Conservation (phyloP, 768 basidiomycete genomes). For the Auricularia sp. region DNA sequence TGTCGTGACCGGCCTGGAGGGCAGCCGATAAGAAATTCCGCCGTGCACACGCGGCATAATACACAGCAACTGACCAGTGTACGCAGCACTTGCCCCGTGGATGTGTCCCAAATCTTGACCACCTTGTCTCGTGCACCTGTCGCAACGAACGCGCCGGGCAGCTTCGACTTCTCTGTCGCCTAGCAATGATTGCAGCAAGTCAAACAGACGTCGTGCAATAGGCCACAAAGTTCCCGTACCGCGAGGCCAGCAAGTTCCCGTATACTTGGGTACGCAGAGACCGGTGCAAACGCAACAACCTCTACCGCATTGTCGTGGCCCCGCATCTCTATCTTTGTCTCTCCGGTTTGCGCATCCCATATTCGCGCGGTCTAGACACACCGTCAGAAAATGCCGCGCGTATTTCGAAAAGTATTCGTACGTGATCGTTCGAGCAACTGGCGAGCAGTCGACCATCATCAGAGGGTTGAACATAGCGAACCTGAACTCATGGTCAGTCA, state of each 20-base stretch:
- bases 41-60: conserved; percentile 7
- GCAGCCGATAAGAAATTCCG: not conserved
- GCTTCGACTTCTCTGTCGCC: conserved; percentile 28
- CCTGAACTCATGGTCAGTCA: not conserved
- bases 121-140: conserved; percentile 88
- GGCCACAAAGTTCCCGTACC: conserved; percentile 30
- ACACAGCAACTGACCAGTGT: conserved; percentile 45
- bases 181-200: conserved; percentile 10
- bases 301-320: conserved; percentile 87
- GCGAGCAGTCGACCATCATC: conserved; percentile 63
- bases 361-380: conserved; percentile 58
- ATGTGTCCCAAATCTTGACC: conserved; percentile 84
- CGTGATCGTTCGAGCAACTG: conserved; percentile 84
- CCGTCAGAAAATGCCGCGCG: conserved; percentile 3
- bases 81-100: conserved; percentile 70
- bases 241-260: conserved; percentile 66
- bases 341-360: conserved; percentile 64
- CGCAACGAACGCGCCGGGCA: conserved; percentile 47
- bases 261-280: conserved; percentile 63
- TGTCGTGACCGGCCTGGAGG: conserved; percentile 67
- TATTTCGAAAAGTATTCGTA: conserved; percentile 24
- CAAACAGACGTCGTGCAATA: not conserved
- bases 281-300: conserved; percentile 70
- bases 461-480: conserved; percentile 27
- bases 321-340: conserved; percentile 71